Conservation (phyloP, 2,329 filamentous ascomycete genomes). For the Aspergillus fischeri region DNA sequence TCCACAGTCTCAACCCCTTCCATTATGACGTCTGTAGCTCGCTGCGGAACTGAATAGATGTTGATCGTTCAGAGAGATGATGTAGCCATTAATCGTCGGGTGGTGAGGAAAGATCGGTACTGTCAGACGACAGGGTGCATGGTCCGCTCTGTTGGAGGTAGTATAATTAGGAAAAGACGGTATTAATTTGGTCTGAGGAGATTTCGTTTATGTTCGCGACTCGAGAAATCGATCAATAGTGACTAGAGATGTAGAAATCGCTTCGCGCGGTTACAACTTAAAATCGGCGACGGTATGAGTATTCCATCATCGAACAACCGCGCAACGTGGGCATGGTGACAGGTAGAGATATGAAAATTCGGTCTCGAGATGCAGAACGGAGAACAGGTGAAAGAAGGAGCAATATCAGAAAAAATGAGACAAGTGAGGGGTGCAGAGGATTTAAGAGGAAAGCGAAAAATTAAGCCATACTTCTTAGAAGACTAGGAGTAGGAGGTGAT, state of each 20-base stretch:
- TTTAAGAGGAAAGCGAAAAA: not conserved
- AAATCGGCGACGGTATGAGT: conserved; percentile 5
- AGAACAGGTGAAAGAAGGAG: not conserved
- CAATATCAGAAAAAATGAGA: not conserved
- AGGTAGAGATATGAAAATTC: not conserved
- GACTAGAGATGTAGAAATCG: not conserved
- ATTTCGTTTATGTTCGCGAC: not conserved
- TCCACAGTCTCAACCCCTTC: conserved; percentile 78
- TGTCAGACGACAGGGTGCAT: not conserved
- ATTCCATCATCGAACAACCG: conserved; percentile 15
- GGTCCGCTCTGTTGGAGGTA: not conserved
- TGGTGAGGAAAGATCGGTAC: not conserved
- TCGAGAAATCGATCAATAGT: not conserved
- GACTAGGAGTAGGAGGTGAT: not conserved
- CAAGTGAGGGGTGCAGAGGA: not conserved
- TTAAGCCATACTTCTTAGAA: not conserved
- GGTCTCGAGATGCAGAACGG: not conserved
- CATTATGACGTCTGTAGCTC: conserved; percentile 50
- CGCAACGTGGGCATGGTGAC: conserved; percentile 15
- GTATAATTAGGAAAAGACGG: not conserved
- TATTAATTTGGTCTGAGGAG: not conserved
- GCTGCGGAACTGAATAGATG: not conserved
- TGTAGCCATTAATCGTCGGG: not conserved
- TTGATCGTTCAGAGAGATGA: not conserved
- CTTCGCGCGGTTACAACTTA: conserved; percentile 2